Percentiles rank a stretch among this genome's conserved stretches.
phyloP scores from a whole-genome alignment of 2,329 filamentous ascomycete genomes.

The Colletotrichum lentis region DNA sequence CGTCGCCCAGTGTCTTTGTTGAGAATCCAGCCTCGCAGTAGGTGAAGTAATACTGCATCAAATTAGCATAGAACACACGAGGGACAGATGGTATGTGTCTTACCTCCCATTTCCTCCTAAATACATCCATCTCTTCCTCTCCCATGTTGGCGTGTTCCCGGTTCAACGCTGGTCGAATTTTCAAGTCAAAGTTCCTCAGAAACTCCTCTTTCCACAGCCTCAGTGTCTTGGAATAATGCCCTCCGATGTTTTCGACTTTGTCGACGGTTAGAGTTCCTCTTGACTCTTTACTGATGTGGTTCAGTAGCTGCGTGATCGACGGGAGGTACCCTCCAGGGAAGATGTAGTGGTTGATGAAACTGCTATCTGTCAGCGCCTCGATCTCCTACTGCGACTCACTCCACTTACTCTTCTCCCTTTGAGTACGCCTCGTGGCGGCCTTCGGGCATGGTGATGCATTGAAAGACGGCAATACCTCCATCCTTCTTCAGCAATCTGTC shows the following conservation, averaged over 20 bases:
- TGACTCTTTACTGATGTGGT: conserved; percentile 68
- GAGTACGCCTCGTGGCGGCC: conserved; percentile 71
- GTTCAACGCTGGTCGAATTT: conserved; percentile 68
- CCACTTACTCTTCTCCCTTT: conserved; percentile 67
- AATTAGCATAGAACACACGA: conserved; percentile 33
- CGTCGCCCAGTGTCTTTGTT: conserved; percentile 76
- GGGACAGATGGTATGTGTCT: conserved; percentile 40
- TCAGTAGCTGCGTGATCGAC: conserved; percentile 63
- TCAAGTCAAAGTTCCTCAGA: conserved; percentile 65
- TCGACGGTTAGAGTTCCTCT: conserved; percentile 71
- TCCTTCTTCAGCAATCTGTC: conserved; percentile 70
- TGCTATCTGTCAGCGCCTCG: conserved; percentile 39
- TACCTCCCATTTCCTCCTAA: conserved; percentile 75
- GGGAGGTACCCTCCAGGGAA: conserved; percentile 80
- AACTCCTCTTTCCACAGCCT: conserved; percentile 75
- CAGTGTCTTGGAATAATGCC: conserved; percentile 75
- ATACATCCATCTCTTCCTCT: conserved; percentile 70
- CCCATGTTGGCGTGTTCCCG: conserved; percentile 66
- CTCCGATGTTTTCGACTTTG: conserved; percentile 74
- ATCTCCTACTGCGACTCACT: background rate
- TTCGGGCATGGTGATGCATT: conserved; percentile 81
- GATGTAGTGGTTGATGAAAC: conserved; percentile 79
- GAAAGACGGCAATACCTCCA: conserved; percentile 74
- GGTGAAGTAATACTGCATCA: conserved; percentile 72
- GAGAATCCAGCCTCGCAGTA: conserved; percentile 79